These are phyloP conservation scores for Psidium guajava DNA, from an alignment of 345 rosid genomes.

Conservation along the genomic window DNA sequence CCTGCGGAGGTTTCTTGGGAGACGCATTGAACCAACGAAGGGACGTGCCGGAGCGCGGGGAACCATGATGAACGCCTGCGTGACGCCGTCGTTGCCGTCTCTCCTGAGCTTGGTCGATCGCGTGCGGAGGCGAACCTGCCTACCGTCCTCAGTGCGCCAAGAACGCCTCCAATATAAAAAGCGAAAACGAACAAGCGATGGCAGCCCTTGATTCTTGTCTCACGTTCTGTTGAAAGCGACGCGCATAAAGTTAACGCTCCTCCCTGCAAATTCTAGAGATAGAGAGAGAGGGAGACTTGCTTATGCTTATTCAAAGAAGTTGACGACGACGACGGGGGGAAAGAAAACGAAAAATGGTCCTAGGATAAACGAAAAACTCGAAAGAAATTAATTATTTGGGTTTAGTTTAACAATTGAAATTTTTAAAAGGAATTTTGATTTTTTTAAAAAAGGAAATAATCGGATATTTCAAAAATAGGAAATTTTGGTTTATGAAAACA, in stretches of 20 bases:
- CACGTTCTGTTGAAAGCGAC: not conserved
- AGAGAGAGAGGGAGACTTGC: not conserved
- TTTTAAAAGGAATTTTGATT: not conserved
- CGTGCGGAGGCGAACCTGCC: not conserved
- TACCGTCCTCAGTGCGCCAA: not conserved
- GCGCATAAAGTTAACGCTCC: not conserved
- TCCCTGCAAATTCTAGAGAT: not conserved
- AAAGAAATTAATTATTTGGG: not conserved
- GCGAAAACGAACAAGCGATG: not conserved
- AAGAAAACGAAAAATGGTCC: not conserved
- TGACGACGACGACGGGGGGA: not conserved
- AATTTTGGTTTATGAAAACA: not conserved
- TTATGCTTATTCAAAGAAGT: not conserved
- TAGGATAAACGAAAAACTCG: not conserved
- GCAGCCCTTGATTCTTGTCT: constrained; percentile 3
- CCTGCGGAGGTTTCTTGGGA: not conserved
- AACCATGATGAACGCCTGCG: not conserved
- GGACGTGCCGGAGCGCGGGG: not conserved
- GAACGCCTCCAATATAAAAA: not conserved
- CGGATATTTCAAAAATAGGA: not conserved
- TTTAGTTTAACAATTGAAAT: not conserved
- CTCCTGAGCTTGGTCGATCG: not conserved
- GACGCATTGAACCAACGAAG: not conserved
- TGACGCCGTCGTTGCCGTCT: not conserved
- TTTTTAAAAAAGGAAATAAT: not conserved